Base-by-base conservation (phyloP, 306 rosid genomes). In the Acacia crassicarpa region DNA sequence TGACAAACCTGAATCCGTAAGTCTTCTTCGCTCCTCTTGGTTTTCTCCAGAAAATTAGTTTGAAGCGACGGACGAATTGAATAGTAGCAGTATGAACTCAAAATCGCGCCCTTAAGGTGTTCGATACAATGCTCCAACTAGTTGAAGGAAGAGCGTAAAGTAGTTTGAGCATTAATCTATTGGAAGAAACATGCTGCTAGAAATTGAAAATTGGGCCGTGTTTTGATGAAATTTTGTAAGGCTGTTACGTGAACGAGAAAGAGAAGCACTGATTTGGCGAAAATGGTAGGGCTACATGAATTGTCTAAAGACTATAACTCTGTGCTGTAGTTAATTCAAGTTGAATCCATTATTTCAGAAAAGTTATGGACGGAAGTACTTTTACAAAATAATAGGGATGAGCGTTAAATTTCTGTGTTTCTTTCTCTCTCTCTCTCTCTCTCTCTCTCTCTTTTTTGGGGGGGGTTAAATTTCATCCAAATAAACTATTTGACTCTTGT, bases 1-100 rank as follows among this genome's bases (percentile, higher is more conserved):
- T 27, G 97, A 97, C 88, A 92, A 93, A 86, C 98, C 99, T 25
- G 99, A 96, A 87, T 91, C 98, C 5, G 98, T 96, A 80, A 80
- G 86, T 74, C 75, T 38, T 66, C 8, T 74, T 66, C 17, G 44
- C 69, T 71, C n/a, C 48, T 48, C 15, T 23, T 8, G 3, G 1
- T 43, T 16, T 6, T 8, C 8, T 72, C 8, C 14, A 1, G 3
- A 23, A 71, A 71, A 22, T 69, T 38, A 7, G n/a, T 27, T 25
- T 23, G 23, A 14, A 45, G 51, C 56, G 30, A 56, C 19, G 41
- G 9, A n/a, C n/a, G n/a, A n/a, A 14, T 10, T 13, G 38, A 43
- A 23, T 11, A 3, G 15, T 25, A 7, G 15, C 41, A 23, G 20
- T 30, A 1, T 6, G 22, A 25, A 23, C 27, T 32, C 14, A 44